These are phyloP conservation scores for Anethum foeniculum DNA, from an alignment of 140 eudicot species.

Conservation along the genomic window DNA sequence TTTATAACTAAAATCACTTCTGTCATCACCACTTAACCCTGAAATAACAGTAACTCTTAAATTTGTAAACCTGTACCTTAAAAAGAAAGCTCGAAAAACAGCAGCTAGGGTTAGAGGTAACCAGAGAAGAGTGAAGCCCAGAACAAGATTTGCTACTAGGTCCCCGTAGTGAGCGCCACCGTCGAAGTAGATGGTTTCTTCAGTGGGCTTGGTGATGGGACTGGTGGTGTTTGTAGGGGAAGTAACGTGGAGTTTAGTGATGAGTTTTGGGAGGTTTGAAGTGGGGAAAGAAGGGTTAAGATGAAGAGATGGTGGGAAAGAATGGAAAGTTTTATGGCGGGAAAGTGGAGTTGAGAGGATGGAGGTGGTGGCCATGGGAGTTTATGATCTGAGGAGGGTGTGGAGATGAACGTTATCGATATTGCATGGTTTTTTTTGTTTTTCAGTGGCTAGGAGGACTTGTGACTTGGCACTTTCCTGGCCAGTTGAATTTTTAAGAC, in stretches of 20 bases:
- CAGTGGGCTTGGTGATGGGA: constrained; percentile 24
- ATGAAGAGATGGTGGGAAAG: constrained; percentile 10
- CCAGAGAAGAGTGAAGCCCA: constrained; percentile 95
- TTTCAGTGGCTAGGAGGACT: constrained; percentile 17
- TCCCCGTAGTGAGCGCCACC: constrained; percentile 99
- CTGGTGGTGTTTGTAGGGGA: constrained; percentile 50
- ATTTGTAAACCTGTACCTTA: constrained; percentile 79
- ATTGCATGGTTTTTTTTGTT: constrained; percentile 17
- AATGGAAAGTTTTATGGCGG: constrained; percentile 27
- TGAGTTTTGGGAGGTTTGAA: constrained; percentile 23
- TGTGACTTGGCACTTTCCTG: constrained; percentile 34
- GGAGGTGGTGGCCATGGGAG: constrained; percentile 30
- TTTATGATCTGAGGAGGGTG: constrained; percentile 19
- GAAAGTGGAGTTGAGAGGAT: constrained; percentile 22
- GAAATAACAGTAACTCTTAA: constrained; percentile 87
- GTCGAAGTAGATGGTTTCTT: constrained; percentile 76
- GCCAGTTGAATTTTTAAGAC: constrained; percentile 10
- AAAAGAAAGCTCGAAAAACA: constrained; percentile 69
- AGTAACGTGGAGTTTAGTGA: constrained; percentile 57
- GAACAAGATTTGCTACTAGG: constrained; percentile 62
- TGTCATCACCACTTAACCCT: constrained; percentile 84
- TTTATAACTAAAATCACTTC: constrained; percentile 76
- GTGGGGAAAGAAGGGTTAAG: constrained; percentile 28
- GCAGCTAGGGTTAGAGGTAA: constrained; percentile 84
- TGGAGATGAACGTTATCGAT: constrained; percentile 9